Evolutionary conservation across 495 filamentous ascomycete genomes (phyloP), one percentile per base, ranked within the genome.

Genomic region (Glarea lozoyensis): DNA sequence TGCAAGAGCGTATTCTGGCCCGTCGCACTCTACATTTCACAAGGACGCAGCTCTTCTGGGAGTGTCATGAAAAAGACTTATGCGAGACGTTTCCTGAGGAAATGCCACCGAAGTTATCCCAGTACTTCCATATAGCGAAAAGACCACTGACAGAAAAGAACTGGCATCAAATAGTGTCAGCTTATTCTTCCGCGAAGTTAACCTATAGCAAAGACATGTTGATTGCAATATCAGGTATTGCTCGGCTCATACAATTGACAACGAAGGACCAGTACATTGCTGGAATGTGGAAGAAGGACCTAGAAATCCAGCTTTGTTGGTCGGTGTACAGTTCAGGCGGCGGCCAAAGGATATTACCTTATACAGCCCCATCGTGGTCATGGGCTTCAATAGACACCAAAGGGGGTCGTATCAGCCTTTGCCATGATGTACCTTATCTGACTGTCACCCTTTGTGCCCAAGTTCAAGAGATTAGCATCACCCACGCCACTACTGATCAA

Each of bases 1-100:
- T 29, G 17, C 46, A 50, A 30, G 46, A 50, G 34, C 46, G 46
- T 10, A 33, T 50, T 17, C 33, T 50, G 11, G 35, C 46, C 2
- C 31, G 19, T 0, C 32, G 46, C 2, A 37, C 43, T 13, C 7
- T 50, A 17, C 40, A 50, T 30, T 46, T 27, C 42, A 29, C 10
- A 30, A 4, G 24, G 6, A 15, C 11, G 7, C 25, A 45, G 25
- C 30, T 25, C 34, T 23, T 23, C 29, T 46, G 40, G 17, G 18
- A 27, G 22, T 40, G 16, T 47, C 6, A 19, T 6, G 7, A 37
- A 19, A 37, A 37, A 13, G 13, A 2, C 22, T 7, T 11, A 16
- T 24, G 27, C 1, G 39, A 37, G 21, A 31, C 33, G 17, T 37
- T 9, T 19, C 33, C 33, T 13, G 7, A 7, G 6, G 33, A 15